Evolutionary conservation across 192 early-diverging fungal species (phyloP).

Genomic region (Endogone sp.): DNA sequence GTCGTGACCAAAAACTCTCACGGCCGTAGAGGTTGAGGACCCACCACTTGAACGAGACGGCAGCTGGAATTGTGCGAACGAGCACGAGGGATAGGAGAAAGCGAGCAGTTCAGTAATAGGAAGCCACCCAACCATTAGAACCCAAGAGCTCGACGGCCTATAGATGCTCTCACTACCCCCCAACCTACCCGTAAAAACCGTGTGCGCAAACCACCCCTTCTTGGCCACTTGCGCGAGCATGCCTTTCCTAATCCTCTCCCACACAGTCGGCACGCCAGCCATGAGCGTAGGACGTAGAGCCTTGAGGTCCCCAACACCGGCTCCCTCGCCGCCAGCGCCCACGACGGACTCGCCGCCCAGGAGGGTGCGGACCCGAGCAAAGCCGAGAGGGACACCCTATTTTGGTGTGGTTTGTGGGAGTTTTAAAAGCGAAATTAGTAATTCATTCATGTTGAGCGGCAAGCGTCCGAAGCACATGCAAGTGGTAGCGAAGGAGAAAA

Average conservation of each 20-base stretch:
- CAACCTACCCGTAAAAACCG: constrained; percentile 45
- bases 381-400: constrained; percentile 54
- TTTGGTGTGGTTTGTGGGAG: too few relatives aligned
- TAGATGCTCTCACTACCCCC: not conserved
- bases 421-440: constrained; percentile 2
- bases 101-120: not conserved
- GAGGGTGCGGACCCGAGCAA: constrained; percentile 61
- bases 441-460: too few relatives aligned
- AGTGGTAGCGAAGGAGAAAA: too few relatives aligned
- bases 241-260: constrained; percentile 75
- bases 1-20: constrained; percentile 43
- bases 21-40: constrained; percentile 37
- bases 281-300: constrained; percentile 69
- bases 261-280: constrained; percentile 73
- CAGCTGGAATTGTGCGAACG: constrained; percentile 47
- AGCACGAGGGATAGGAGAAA: too few relatives aligned
- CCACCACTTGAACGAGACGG: constrained; percentile 51
- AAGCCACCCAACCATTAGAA: not conserved
- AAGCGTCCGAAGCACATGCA: too few relatives aligned
- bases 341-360: constrained; percentile 51
- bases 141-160: too few relatives aligned
- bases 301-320: constrained; percentile 65
- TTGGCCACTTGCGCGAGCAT: constrained; percentile 53
- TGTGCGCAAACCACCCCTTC: constrained; percentile 24
- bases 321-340: constrained; percentile 36